These are phyloP conservation scores for Claviceps maximensis DNA, from an alignment of 2,329 filamentous ascomycete genomes.

Conservation along the genomic window DNA sequence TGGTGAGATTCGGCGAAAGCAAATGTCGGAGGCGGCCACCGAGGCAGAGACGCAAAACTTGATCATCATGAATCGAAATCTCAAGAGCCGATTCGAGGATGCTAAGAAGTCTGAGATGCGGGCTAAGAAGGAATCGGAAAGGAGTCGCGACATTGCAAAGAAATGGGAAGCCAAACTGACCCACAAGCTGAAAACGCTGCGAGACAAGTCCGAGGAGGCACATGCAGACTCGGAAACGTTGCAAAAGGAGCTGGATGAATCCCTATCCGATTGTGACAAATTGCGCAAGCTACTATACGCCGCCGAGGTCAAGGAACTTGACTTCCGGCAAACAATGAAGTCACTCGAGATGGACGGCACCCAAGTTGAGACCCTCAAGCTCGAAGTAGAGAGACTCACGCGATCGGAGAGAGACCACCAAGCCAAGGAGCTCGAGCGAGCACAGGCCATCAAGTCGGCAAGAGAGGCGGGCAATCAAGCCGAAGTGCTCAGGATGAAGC, in stretches of 20 bases:
- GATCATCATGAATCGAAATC: constrained; percentile 59
- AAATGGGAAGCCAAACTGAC: constrained; percentile 65
- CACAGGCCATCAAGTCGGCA: constrained; percentile 42
- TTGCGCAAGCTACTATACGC: constrained; percentile 53
- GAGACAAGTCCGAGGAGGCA: constrained; percentile 58
- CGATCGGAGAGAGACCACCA: constrained; percentile 49
- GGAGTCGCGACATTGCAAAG: constrained; percentile 57
- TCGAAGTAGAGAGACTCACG: constrained; percentile 47
- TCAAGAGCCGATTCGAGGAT: constrained; percentile 61
- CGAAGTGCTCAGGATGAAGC: constrained; percentile 43
- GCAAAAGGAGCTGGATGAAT: constrained; percentile 42
- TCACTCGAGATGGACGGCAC: constrained; percentile 47
- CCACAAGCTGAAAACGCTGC: constrained; percentile 49
- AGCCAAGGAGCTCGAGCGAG: constrained; percentile 47
- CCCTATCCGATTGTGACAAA: constrained; percentile 47
- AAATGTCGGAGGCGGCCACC: constrained; percentile 62
- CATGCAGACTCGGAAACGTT: constrained; percentile 42
- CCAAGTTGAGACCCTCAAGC: constrained; percentile 46
- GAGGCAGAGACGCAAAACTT: constrained; percentile 76
- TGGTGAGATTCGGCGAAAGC: constrained; percentile 60
- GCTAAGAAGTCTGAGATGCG: constrained; percentile 58
- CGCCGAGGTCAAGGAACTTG: constrained; percentile 54
- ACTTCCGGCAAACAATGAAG: constrained; percentile 49
- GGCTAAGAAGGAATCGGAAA: constrained; percentile 58
- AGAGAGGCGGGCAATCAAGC: constrained; percentile 45